Base-by-base conservation (phyloP, 2,329 filamentous ascomycete genomes). In the Cercospora sp. region DNA sequence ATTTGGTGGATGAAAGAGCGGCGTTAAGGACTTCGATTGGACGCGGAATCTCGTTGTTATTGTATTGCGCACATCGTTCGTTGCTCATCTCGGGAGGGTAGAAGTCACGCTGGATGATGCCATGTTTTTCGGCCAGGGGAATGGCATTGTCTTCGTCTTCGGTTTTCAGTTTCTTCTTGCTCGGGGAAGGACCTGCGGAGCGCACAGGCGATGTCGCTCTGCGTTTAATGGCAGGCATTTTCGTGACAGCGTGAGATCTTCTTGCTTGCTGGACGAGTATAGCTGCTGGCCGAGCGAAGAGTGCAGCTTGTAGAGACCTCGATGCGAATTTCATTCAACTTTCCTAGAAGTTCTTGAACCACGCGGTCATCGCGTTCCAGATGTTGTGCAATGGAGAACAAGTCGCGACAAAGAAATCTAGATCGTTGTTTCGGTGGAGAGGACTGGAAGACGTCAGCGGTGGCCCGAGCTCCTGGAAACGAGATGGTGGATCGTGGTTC, bases 51-150 rank as follows among this genome's bases (percentile, higher is more conserved):
- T 87, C 84, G 63, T 90, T 85, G n/a, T 85, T 80, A 64, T 86
- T 90, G 80, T 97, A 97, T 62, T 90, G 89, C 5, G 84, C 82
- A 63, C 91, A 93, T 45, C 93, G 89, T 60, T 86, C 87, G 74
- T 93, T 95, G 80, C 86, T 91, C 89, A 97, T 96, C 77, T 97
- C 93, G 0, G 87, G 86, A 0, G 93, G 93, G 73, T 97, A 97
- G 80, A 89, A 97, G 59, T 91, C 87, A 30, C 82, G 75, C 51
- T 84, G 79, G 7, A 84, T 79, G 79, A 55, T 76, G 73, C 66
- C 73, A 66, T 71, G 79, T 78, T 73, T 80, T 79, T 33, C 76
- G 65, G 64, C 81, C 75, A 33, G 77, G 1, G 62, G 62, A 71
- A 79, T 79, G 0, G 63, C 51, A 18, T 31, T 33, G 8, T 61